Evolutionary conservation across 2,329 filamentous ascomycete species (phyloP), one percentile per base, ranked within the genome.

Genomic region (Ophiostoma australiae): DNA sequence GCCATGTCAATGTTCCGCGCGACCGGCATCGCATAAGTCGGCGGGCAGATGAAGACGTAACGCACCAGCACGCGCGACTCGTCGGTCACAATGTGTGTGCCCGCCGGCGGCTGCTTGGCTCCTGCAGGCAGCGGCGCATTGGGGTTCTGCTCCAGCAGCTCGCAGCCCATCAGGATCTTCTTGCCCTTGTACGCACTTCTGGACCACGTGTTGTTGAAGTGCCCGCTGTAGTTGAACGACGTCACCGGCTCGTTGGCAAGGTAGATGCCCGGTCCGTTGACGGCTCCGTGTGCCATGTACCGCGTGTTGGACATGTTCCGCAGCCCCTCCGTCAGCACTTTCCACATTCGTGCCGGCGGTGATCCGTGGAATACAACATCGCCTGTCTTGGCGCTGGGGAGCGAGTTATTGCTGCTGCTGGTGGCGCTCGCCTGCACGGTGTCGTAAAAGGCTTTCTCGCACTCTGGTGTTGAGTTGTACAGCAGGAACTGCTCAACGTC

Each of bases 31-130:
- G 15, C 27, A 67, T 73, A 76, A 3, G 44, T 68, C n/a, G 35
- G 35, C 7, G 75, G 73, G 37, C 73, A 75, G 35, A 77, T 65
- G 31, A 77, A 74, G 3, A 77, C 72, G 68, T 77, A 77, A n/a
- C 76, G 71, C 37, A 76, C 73, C 10, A 73, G 70, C 27, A 76
- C 72, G 35, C 73, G 67, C 48, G 67, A 70, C 70, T 73, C 73
- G 41, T 74, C 73, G 2, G 69, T 69, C 13, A 74, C 72, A 35
- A 72, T 70, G 61, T 75, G 73, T 23, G 69, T 73, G 5, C 71
- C 70, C 1, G 68, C 17, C 2, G 71, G 71, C 7, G 68, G 68
- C 39, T 23, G 48, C n/a, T 52, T 55, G 33, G 52, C 27, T 20
- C 58, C 48, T 15, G 31, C 15, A 11, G 71, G 68, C 63, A 55